phyloP scores from a whole-genome alignment of 2,329 filamentous ascomycete species.

The Magnaporthales sp. region DNA sequence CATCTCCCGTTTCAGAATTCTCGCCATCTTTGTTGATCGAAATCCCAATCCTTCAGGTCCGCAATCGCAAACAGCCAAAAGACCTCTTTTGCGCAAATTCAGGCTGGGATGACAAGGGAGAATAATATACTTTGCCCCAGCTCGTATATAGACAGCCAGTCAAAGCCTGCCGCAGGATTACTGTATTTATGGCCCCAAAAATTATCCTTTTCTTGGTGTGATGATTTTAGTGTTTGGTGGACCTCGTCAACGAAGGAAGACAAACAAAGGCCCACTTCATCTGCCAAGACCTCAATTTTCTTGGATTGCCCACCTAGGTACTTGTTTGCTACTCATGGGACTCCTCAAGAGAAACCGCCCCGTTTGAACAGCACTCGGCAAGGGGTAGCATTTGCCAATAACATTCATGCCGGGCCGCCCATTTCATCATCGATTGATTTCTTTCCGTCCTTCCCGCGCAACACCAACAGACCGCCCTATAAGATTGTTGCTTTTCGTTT shows the following conservation, averaged over 20 bases:
- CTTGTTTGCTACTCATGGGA: neutral
- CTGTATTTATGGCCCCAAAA: neutral
- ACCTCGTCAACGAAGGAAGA: neutral
- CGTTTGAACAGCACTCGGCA: neutral
- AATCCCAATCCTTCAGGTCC: neutral
- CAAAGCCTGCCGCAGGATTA: neutral
- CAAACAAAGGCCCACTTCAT: too few species aligned
- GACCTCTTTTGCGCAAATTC: neutral
- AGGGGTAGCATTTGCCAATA: neutral
- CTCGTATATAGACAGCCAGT: neutral
- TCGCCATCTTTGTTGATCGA: neutral
- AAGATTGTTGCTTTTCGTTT: neutral
- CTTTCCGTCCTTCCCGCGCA: neutral
- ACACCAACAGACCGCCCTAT: neutral
- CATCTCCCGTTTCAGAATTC: neutral
- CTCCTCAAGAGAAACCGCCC: neutral
- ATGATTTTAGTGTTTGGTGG: neutral
- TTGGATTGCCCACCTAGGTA: neutral
- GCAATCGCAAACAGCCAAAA: neutral
- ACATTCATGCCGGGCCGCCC: neutral
- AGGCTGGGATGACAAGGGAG: neutral
- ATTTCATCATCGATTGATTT: neutral
- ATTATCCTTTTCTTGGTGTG: neutral
- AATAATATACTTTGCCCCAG: neutral
- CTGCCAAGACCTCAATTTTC: too few species aligned